Evolutionary conservation across 2,329 filamentous ascomycete genomes (phyloP).

Genomic region (Zymoseptoria ardabiliae): DNA sequence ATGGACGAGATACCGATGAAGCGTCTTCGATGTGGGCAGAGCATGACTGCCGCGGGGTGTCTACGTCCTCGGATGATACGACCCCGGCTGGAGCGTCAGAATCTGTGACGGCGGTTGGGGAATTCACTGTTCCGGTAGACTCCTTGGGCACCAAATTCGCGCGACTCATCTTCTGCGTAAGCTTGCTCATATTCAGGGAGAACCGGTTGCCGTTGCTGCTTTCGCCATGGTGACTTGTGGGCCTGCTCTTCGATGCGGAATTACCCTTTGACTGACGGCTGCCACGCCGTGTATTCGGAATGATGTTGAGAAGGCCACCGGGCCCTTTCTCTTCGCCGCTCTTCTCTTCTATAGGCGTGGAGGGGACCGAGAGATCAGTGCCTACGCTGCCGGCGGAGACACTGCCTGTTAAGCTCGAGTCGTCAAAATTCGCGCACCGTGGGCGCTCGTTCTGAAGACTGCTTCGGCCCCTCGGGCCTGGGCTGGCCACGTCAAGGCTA

Average conservation of each 20-base stretch:
- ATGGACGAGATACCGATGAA: neutral
- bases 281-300: constrained; percentile 23
- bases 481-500: constrained; percentile 25
- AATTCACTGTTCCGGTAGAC: neutral
- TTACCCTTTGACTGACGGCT: constrained; percentile 14
- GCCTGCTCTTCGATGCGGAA: constrained; percentile 33
- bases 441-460: constrained; percentile 32
- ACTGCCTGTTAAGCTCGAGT: constrained; percentile 28
- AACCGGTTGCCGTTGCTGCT: constrained; percentile 29
- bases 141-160: constrained; percentile 5
- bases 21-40: neutral
- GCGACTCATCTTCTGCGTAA: constrained; percentile 30
- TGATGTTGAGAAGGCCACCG: constrained; percentile 24
- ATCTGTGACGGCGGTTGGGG: neutral
- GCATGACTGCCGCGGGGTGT: constrained; percentile 1
- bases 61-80: neutral
- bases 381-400: constrained; percentile 20
- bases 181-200: constrained; percentile 38
- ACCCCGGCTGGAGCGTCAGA: neutral
- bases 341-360: constrained; percentile 40
- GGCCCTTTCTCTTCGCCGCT: constrained; percentile 7
- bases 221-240: constrained; percentile 29
- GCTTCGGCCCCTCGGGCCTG: constrained; percentile 27
- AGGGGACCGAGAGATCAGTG: constrained; percentile 26
- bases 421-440: constrained; percentile 36